phyloP scores from a whole-genome alignment of 148 eudicot genomes.

The Nepenthes gracilis region DNA sequence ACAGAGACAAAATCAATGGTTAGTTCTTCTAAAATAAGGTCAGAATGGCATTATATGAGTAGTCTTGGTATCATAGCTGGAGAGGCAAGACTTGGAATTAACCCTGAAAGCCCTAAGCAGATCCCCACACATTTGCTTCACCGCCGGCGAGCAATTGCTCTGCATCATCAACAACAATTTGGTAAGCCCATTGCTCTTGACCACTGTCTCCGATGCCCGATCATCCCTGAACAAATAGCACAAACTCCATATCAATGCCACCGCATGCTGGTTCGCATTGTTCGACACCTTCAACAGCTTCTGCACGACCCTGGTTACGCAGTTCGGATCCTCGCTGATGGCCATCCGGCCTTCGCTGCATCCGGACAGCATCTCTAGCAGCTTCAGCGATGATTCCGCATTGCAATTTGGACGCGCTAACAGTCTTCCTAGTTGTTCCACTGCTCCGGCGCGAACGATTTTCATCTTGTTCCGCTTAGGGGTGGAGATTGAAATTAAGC shows the following conservation, averaged over 20 bases:
- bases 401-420: neutral
- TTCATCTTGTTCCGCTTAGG: neutral
- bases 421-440: constrained; percentile 7
- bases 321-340: constrained; percentile 30
- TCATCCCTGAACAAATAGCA: constrained; percentile 45
- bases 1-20: no score
- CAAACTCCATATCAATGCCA: constrained; percentile 62
- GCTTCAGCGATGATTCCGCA: constrained; percentile 18
- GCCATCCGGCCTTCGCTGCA: constrained; percentile 52
- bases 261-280: constrained; percentile 58
- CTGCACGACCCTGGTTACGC: constrained; percentile 29
- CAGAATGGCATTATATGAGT: constrained; percentile 53
- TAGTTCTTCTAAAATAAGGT: no score
- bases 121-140: constrained; percentile 56
- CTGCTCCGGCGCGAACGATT: neutral
- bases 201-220: constrained; percentile 32
- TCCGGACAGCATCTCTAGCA: constrained; percentile 35
- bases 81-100: constrained; percentile 38
- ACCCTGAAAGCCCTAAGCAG: constrained; percentile 61
- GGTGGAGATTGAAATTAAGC: no score
- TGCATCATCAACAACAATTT: constrained; percentile 74
- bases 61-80: constrained; percentile 57
- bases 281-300: constrained; percentile 52
- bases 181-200: constrained; percentile 36
- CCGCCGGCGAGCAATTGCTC: constrained; percentile 41